Evolutionary conservation across 495 filamentous ascomycete genomes (phyloP), one percentile per base, ranked within the genome.

Genomic region (Stereocaulon alpinum): DNA sequence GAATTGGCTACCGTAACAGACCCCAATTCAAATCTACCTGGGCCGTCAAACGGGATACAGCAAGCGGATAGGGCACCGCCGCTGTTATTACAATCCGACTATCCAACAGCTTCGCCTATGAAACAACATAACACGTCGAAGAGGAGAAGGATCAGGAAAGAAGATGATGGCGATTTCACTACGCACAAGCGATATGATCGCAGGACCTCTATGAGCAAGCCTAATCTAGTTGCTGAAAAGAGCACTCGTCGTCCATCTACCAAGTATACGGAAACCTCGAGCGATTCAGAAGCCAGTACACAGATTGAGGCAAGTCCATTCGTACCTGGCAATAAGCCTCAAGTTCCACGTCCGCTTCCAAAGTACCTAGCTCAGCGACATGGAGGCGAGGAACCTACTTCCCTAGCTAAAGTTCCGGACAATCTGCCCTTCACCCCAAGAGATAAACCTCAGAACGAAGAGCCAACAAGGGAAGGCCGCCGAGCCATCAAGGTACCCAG

Each of bases 281-380:
- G 64, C 54, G 61, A 61, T 24, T 64, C 66, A 14, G 66, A 68
- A 40, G 17, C 40, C 15, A 17, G 27, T 43, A 17, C 45, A 11
- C 45, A 42, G 44, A 45, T 61, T 20, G 61, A 57, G 9, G 18
- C 37, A 17, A 61, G 51, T 37, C 27, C 45, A 11, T 59, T 61
- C 41, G 37, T 42, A 49, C 45, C 55, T 42, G 41, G 51, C 34
- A 58, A 65, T n/a, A 80, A 56, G 87, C 86, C 40, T 85, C 71
- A 51, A 91, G 84, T 43, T 42, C 60, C 63, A 32, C 59, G 63
- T 40, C 60, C 47, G 51, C 60, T 61, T 37, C 63, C 63, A 20
- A 64, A 61, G 43, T 64, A 64, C 22, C 58, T 64, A 40, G 62
- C 62, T 37, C 50, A 64, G 29, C 62, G 59, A 41, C 29, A 61